Evolutionary conservation across 345 rosid genomes (phyloP), one percentile per base, ranked within the genome.

Genomic region (Turnera subulata): DNA sequence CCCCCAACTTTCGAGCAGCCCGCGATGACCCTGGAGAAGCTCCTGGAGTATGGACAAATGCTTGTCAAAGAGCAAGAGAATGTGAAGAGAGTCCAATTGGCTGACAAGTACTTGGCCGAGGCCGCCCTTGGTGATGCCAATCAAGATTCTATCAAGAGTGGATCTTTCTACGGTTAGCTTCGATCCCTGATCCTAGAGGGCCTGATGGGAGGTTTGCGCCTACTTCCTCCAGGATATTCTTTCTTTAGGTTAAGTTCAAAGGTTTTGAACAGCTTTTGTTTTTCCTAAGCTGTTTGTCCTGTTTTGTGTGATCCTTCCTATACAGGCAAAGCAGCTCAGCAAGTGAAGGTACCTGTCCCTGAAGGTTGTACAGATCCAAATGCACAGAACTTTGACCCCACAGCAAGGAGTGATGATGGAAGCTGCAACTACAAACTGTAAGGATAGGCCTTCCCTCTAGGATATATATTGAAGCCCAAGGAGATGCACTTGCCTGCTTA

Each of bases 111-210:
- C 76, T 10, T 89, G 73, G 80, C 55, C 18, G 79, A 92, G 53
- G 97, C 99, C 43, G 94, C 99, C 1, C 96, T 93, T 26, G 97
- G 99, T 24, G 86, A 83, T 0, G 99, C 86, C 47, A 93, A 93
- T 53, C 68, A 75, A 2, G 97, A 93, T 50, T 47, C 90, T 19
- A 85, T 89, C 11, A 70, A 63, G 10, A 67, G 83, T 0, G 96
- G 94, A 73, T 53, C 65, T 67, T 93, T 86, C 88, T 89, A 80
- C 46, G 89, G 95, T 91, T 69, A 74, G 88, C 44, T 46, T 64
- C 63, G 70, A 54, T 43, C 16, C 45, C 16, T 42, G 63, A 69
- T 61, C 78, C 75, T 62, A 68, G 60, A 64, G 61, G 65, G 67
- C 64, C 55, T 62, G 38, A 26, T 65, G 70, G 75, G 78, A 73